These are phyloP conservation scores for Scleroderma citrinum DNA, from an alignment of 768 basidiomycete genomes.

Conservation along the genomic window DNA sequence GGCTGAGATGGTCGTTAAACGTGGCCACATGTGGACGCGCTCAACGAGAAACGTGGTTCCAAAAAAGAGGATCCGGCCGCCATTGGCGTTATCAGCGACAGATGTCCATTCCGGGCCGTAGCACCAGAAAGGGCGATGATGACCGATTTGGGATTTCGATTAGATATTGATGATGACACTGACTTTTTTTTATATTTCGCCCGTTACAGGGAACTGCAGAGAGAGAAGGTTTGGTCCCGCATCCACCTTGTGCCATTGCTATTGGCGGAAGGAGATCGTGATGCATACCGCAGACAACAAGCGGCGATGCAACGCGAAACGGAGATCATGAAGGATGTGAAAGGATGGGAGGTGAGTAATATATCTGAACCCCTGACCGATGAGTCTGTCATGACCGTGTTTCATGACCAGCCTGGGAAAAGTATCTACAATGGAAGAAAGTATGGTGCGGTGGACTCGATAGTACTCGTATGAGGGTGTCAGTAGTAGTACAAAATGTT, in stretches of 20 bases:
- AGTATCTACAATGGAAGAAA: conserved; percentile 78
- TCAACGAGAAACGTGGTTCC: conserved; percentile 63
- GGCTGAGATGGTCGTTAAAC: conserved; percentile 60
- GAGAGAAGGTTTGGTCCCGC: conserved; percentile 93
- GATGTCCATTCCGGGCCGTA: conserved; percentile 33
- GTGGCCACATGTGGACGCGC: conserved; percentile 51
- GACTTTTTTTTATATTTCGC: conserved; percentile 7
- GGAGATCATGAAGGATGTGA: conserved; percentile 93
- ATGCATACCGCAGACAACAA: conserved; percentile 72
- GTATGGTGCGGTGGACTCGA: conserved; percentile 53
- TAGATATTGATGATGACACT: background rate
- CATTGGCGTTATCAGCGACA: conserved; percentile 39
- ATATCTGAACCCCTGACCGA: conserved; percentile 13
- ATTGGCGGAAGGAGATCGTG: conserved; percentile 91
- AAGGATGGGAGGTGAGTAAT: conserved; percentile 84
- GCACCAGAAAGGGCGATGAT: conserved; percentile 33
- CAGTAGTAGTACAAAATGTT: background rate
- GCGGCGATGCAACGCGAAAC: conserved; percentile 75
- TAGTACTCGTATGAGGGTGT: conserved; percentile 49
- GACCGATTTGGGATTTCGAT: conserved; percentile 35
- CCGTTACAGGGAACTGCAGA: conserved; percentile 75
- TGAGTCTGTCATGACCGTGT: conserved; percentile 16
- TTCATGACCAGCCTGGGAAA: conserved; percentile 63
- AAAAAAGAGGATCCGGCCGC: conserved; percentile 35
- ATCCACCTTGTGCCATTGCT: conserved; percentile 91